A percentile compares a stretch with the other conserved stretches of the same genome.
phyloP scores from a whole-genome alignment of 1,284 basidiomycete species.

The Peniophora sp. region DNA sequence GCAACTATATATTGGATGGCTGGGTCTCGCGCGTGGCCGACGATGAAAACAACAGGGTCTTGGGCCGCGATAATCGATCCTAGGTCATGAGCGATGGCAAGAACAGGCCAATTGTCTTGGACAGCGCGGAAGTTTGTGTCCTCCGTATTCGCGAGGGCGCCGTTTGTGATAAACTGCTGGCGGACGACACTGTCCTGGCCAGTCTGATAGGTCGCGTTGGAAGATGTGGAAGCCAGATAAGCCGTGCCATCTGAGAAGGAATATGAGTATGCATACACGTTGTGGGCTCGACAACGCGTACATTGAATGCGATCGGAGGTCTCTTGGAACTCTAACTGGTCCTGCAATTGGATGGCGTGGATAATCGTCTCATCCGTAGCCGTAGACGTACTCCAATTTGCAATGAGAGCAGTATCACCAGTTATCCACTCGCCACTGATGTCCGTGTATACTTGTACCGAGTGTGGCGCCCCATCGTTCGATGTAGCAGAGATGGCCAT shows the following conservation, averaged over 20 bases:
- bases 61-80: slow-evolving; percentile 32
- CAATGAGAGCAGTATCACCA: slow-evolving; percentile 42
- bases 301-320: slow-evolving; percentile 53
- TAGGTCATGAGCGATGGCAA: slow-evolving; percentile 52
- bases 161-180: slow-evolving; percentile 48
- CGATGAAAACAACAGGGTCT: slow-evolving; percentile 39
- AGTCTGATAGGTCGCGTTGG: slow-evolving; percentile 45
- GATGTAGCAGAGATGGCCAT: slow-evolving; percentile 44
- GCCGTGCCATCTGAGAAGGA: background rate
- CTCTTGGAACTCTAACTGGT: slow-evolving; percentile 42
- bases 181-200: slow-evolving; percentile 50
- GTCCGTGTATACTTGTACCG: slow-evolving; percentile 55
- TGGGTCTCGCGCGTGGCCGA: slow-evolving; percentile 56
- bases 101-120: slow-evolving; percentile 56
- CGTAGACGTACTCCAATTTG: slow-evolving; percentile 43
- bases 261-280: background rate
- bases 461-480: slow-evolving; percentile 46
- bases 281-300: slow-evolving; percentile 18
- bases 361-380: slow-evolving; percentile 33
- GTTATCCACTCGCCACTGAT: slow-evolving; percentile 64
- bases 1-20: slow-evolving; percentile 48
- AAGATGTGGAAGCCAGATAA: slow-evolving; percentile 6
- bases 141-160: slow-evolving; percentile 41
- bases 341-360: slow-evolving; percentile 49
- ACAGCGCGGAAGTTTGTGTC: slow-evolving; percentile 57